These are phyloP conservation scores for Rhodotorula sp. DNA, from an alignment of 1,284 basidiomycete species.

Conservation along the genomic window DNA sequence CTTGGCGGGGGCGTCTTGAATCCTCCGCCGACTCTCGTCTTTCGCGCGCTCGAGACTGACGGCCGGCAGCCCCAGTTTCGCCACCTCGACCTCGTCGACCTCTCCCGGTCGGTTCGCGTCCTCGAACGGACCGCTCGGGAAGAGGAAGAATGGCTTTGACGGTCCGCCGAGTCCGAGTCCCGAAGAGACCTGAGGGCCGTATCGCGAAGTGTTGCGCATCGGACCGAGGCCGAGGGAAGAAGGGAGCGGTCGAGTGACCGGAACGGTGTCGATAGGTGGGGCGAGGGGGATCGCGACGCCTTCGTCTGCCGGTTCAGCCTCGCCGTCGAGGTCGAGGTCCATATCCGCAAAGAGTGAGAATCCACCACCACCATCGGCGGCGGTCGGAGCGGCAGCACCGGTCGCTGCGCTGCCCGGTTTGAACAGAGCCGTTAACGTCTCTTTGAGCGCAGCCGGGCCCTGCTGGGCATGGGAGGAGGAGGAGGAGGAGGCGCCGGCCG, in stretches of 20 bases:
- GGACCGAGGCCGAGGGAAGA: neutral
- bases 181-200: neutral
- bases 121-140: conserved; percentile 20
- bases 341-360: conserved; percentile 38
- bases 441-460: conserved; percentile 19
- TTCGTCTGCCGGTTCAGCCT: neutral
- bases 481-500: neutral
- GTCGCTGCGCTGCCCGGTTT: conserved; percentile 11
- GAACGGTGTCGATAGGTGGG: neutral
- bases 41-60: neutral
- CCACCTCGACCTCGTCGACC: neutral
- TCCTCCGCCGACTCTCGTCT: neutral
- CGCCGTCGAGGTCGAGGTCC: conserved; percentile 37
- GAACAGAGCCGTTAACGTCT: conserved; percentile 36
- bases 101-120: neutral
- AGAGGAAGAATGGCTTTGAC: conserved; percentile 25
- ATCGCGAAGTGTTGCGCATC: neutral
- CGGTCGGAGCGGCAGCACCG: neutral
- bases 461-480: neutral
- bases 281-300: conserved; percentile 3
- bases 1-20: conserved; percentile 3
- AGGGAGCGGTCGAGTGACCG: neutral
- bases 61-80: conserved; percentile 7
- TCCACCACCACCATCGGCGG: conserved; percentile 1
- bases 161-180: conserved; percentile 8